Base-by-base conservation (phyloP, 192 early-diverging fungal species). In the Coemansia sp. region DNA sequence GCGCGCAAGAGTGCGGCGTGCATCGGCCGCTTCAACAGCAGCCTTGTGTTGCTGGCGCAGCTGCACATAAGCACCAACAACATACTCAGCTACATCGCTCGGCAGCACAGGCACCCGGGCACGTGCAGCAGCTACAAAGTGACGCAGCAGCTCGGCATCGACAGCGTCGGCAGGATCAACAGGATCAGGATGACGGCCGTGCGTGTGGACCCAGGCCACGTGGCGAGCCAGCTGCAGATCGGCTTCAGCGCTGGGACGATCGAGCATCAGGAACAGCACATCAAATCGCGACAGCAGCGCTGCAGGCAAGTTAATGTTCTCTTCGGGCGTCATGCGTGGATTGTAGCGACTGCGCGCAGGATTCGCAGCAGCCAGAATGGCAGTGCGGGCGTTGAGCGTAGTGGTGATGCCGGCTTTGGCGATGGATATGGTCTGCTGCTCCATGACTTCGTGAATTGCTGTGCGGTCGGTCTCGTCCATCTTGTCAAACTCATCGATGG, bases 401-500 rank as follows among this genome's bases (percentile, higher is more conserved):
- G 95, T 98, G 25, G 93, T 96, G 77, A 99, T 99, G 61, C 97
- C 97, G 24, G 97, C 97, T 83, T 98, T 98, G 72, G 88, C 88
- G 55, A 99, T 96, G 62, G 89, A 92, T 70, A 99, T 96, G 2
- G 95, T 99, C 82, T 99, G 97, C 70, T 99, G 97, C 88, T 99
- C 97, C 97, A 99, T 99, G 10, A 98, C 97, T 81, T 99, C 97
- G 72, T 98, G 97, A 72, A 99, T 96, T 23, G 95, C 95, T 7
- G 95, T 95, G 60, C 95, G 86, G 82, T 97, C 94, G 8, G 81
- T 82, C 63, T 99, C 97, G 63, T 96, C 93, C 95, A 99, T 99
- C 76, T 99, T 99, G 79, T 99, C 97, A 72, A 99, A 99, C 82
- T 99, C 97, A 81, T 99, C 97, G 73, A 99, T 99, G 71, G 94